Evolutionary conservation across 2,329 filamentous ascomycete genomes (phyloP).

Genomic region (Trichoderma oligosporum): DNA sequence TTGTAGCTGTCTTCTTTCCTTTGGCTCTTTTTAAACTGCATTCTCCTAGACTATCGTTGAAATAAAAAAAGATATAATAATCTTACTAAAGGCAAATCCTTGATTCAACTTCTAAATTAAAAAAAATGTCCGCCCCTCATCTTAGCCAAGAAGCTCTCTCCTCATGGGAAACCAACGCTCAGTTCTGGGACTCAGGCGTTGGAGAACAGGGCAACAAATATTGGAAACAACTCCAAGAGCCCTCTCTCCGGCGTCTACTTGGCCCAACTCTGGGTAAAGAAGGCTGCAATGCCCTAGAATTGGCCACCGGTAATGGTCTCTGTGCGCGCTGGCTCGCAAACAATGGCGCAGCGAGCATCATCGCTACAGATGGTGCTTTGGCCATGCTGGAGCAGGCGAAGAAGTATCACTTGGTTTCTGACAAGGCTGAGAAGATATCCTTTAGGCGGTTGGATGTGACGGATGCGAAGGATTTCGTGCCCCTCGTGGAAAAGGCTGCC

Average conservation of each 20-base stretch:
- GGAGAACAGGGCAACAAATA: conserved; percentile 43
- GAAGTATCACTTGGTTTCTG: neutral
- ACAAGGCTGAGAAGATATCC: conserved; percentile 24
- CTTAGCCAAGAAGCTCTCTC: conserved; percentile 28
- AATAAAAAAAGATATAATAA: no score
- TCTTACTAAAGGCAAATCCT: no score
- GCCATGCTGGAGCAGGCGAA: conserved; percentile 40
- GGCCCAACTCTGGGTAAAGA: conserved; percentile 21
- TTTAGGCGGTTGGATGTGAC: conserved; percentile 40
- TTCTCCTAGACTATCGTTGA: no score
- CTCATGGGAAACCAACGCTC: conserved; percentile 41
- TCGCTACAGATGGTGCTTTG: conserved; percentile 43
- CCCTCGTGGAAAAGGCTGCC: conserved; percentile 14
- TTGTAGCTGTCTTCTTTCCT: neutral
- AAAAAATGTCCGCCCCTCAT: conserved; percentile 6
- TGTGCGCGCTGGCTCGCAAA: conserved; percentile 43
- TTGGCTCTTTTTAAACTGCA: no score
- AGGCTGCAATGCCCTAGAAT: conserved; percentile 39
- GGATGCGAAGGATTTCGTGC: conserved; percentile 22
- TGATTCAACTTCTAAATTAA: neutral
- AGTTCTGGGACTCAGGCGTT: conserved; percentile 41
- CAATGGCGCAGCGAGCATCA: conserved; percentile 34
- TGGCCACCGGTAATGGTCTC: conserved; percentile 50
- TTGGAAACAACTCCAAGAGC: conserved; percentile 42
- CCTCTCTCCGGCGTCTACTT: conserved; percentile 38